Evolutionary conservation across 2,329 filamentous ascomycete species (phyloP).

Genomic region (Metarhizium anisopliae): DNA sequence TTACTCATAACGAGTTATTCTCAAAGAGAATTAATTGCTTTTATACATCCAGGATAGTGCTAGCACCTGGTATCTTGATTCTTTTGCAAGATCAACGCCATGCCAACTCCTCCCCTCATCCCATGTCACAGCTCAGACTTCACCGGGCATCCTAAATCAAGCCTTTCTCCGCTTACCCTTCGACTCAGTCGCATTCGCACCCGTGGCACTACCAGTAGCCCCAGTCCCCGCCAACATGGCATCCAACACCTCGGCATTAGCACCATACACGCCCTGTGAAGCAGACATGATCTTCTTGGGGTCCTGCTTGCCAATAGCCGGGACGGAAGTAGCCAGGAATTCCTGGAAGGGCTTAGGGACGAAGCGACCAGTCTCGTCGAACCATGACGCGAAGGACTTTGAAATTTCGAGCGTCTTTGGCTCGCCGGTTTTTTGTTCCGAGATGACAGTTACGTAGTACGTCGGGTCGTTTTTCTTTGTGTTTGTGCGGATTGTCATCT

Average conservation of each 20-base stretch:
- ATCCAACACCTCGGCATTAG: conserved; percentile 39
- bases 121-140: background rate
- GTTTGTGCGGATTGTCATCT: conserved; percentile 66
- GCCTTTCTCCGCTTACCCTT: conserved; percentile 39
- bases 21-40: background rate
- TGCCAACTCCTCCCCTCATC: background rate
- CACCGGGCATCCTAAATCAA: conserved; percentile 9
- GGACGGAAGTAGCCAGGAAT: conserved; percentile 61
- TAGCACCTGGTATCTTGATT: background rate
- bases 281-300: conserved; percentile 41
- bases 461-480: conserved; percentile 72
- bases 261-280: conserved; percentile 27
- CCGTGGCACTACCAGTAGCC: conserved; percentile 18
- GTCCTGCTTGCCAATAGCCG: conserved; percentile 57
- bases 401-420: conserved; percentile 43
- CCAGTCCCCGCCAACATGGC: conserved; percentile 31
- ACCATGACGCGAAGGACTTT: conserved; percentile 66
- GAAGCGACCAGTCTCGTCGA: conserved; percentile 64
- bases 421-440: conserved; percentile 31
- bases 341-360: conserved; percentile 69
- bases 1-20: background rate
- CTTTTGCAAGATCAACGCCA: background rate
- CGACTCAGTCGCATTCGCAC: conserved; percentile 26
- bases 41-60: background rate
- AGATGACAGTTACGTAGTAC: conserved; percentile 65